A percentile compares a stretch with the other conserved stretches of the same genome.
Evolutionary conservation across 2,329 filamentous ascomycete genomes (phyloP).

Genomic region (Phoma sp.): DNA sequence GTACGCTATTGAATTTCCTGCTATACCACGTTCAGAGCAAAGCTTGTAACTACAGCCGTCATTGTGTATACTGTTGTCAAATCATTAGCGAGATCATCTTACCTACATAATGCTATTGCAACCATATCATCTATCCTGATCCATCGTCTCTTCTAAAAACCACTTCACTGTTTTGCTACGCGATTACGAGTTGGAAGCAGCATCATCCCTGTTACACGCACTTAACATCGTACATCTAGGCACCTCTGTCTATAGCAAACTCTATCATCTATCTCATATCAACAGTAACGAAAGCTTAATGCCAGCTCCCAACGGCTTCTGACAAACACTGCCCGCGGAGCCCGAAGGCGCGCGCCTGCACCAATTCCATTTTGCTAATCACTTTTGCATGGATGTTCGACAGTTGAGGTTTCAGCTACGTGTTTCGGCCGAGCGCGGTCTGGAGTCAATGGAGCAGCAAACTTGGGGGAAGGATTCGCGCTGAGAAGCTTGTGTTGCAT

Average conservation of each 20-base stretch:
- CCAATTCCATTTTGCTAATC: not conserved
- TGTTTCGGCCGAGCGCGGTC: not conserved
- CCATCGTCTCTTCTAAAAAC: not conserved
- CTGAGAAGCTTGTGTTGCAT: too few relatives aligned
- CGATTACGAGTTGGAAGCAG: not conserved
- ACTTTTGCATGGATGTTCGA: not conserved
- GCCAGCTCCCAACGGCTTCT: too few relatives aligned
- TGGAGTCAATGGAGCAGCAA: not conserved
- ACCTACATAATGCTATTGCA: slow-evolving; percentile 16
- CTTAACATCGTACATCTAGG: not conserved
- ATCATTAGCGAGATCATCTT: slow-evolving; percentile 11
- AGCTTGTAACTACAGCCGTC: slow-evolving; percentile 9
- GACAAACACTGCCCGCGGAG: not conserved
- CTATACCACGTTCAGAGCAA: slow-evolving; percentile 1
- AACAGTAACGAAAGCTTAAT: too few relatives aligned
- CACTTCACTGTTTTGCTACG: too few relatives aligned
- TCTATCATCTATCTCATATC: too few relatives aligned
- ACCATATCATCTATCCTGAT: not conserved
- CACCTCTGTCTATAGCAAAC: not conserved
- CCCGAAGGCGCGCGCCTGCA: not conserved
- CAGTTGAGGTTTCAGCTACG: slow-evolving; percentile 6
- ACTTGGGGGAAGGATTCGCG: too few relatives aligned
- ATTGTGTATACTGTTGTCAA: slow-evolving; percentile 14
- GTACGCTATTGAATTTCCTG: slow-evolving; percentile 6
- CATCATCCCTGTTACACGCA: not conserved